Evolutionary conservation across 192 early-diverging fungal genomes (phyloP).

Genomic region (Polychytrium aggregatum): DNA sequence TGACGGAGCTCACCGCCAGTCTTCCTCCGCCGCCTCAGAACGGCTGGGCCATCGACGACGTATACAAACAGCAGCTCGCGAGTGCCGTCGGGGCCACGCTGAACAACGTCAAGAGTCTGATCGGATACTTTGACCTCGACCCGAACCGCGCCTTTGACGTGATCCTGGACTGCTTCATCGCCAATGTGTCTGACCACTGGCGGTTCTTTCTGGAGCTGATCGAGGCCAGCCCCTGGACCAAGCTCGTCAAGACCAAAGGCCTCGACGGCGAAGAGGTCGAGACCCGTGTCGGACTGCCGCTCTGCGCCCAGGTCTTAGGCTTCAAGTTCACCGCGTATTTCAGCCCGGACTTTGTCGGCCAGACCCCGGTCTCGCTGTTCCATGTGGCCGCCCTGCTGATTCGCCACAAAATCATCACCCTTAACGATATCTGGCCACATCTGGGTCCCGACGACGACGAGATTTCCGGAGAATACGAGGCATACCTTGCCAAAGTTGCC

Average conservation of each 20-base stretch:
- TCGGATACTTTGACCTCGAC: slow-evolving; percentile 71
- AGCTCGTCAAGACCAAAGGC: slow-evolving; percentile 2
- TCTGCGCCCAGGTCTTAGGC: slow-evolving; percentile 58
- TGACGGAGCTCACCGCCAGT: slow-evolving; percentile 39
- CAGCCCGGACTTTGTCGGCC: slow-evolving; percentile 3
- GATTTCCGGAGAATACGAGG: slow-evolving; percentile 28
- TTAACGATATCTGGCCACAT: slow-evolving; percentile 60
- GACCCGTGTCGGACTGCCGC: background rate
- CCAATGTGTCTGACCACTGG: slow-evolving; percentile 51
- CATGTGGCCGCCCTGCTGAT: slow-evolving; percentile 46
- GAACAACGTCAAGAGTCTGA: slow-evolving; percentile 33
- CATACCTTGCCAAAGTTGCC: slow-evolving; percentile 30
- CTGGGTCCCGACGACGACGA: slow-evolving; percentile 41
- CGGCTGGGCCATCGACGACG: slow-evolving; percentile 2
- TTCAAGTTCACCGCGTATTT: slow-evolving; percentile 61
- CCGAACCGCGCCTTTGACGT: slow-evolving; percentile 76
- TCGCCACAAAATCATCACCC: slow-evolving; percentile 27
- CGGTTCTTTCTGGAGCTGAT: slow-evolving; percentile 62
- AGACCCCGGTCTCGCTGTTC: slow-evolving; percentile 33
- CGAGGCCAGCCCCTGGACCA: slow-evolving; percentile 23
- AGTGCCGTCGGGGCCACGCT: slow-evolving; percentile 17
- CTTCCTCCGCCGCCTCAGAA: slow-evolving; percentile 15
- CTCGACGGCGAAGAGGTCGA: background rate
- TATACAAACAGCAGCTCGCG: too few species aligned
- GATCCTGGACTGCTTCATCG: slow-evolving; percentile 62